Base-by-base conservation (phyloP, 2,329 filamentous ascomycete genomes). In the Daldinia sp. region DNA sequence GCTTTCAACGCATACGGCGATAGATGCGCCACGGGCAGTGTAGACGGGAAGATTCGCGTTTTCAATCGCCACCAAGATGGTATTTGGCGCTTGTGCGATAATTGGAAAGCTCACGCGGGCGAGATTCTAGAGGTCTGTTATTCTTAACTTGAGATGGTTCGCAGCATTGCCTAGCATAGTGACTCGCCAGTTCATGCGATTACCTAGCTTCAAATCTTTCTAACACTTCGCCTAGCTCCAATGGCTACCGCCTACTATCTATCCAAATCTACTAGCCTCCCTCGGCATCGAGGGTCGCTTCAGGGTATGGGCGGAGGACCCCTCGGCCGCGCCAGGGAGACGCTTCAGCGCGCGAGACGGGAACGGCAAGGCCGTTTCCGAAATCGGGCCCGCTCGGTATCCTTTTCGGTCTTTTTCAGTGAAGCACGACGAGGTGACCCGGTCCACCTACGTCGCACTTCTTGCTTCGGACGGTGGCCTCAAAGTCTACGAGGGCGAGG, bases 1-100 rank as follows among this genome's bases (percentile, higher is more conserved):
- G 90, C 92, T 69, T 96, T 96, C 84, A 97, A 97, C 77, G 89
- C 89, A 69, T 96, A 96, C 76, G 94, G 94, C 70, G 94, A 93
- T 72, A 91, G 94, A 70, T 94, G 94, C 82, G 91, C 94, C 39
- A 95, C 93, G 2, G 93, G 93, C 30, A 95, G 93, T 15, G 92
- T 94, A 15, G 94, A 98, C 77, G 94, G 96, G 76, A 92, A 91
- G 76, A 90, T 98, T 72, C 93, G 94, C 74, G 91, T 97, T 66
- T 97, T 94, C 85, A 92, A 94, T 77, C 85, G 90, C 48, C 90
- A 95, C 74, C 88, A 89, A 68, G 90, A 93, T 70, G 87, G 88
- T 39, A 82, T 86, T 59, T 97, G 93, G 92, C 84, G 87, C 52
- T 80, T 95, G 34, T 91, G 89, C 74, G 94, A 98, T 79, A 93